Conservation (phyloP, 2,329 filamentous ascomycete genomes). For the Cercospora sp. region DNA sequence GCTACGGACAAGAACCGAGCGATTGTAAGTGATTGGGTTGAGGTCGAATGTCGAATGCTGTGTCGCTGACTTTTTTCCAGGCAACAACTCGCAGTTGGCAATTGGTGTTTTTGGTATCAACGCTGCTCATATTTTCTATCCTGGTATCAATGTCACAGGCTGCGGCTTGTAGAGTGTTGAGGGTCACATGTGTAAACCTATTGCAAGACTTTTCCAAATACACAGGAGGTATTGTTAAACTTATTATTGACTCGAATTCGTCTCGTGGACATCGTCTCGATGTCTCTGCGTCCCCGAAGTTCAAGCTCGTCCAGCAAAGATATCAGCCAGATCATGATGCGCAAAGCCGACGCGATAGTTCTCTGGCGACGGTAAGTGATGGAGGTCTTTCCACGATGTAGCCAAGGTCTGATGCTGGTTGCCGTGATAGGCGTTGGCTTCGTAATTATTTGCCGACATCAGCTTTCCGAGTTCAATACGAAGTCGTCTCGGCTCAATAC, state of each 20-base stretch:
- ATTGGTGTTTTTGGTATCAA: conserved; percentile 20
- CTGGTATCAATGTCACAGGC: conserved; percentile 8
- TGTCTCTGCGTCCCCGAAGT: background rate
- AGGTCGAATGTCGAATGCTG: background rate
- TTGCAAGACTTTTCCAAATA: too few species aligned
- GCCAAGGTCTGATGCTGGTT: background rate
- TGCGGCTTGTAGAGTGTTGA: background rate
- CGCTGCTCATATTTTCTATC: conserved; percentile 19
- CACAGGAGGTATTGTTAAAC: too few species aligned
- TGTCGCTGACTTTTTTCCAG: background rate
- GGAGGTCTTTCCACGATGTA: background rate
- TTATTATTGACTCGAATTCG: too few species aligned
- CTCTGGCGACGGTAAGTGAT: background rate
- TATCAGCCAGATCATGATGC: background rate
- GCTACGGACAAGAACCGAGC: conserved; percentile 11
- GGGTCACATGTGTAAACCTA: background rate
- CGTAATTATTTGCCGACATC: background rate
- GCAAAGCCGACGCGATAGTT: background rate
- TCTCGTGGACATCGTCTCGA: too few species aligned
- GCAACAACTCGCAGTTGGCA: conserved; percentile 16
- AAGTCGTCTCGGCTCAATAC: background rate
- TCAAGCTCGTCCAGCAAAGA: background rate
- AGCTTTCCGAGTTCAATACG: background rate
- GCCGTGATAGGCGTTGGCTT: background rate
- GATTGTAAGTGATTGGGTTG: background rate